Evolutionary conservation across 2,329 filamentous ascomycete genomes (phyloP).

Genomic region (Trichoderma sp.): DNA sequence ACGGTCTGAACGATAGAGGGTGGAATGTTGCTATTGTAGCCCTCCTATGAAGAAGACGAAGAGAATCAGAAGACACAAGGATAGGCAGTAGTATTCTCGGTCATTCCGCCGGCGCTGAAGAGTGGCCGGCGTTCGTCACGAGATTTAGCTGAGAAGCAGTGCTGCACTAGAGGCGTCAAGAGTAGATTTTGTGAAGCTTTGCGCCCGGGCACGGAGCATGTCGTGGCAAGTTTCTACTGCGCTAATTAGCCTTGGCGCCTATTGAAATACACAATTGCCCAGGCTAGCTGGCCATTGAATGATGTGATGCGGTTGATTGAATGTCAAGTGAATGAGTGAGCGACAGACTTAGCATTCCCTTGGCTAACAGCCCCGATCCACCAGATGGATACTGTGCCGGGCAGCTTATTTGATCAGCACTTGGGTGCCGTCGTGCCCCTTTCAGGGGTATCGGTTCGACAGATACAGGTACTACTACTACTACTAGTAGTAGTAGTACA

Average conservation of each 20-base stretch:
- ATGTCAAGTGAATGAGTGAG: not conserved
- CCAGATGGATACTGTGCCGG: not conserved
- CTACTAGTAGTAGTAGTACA: no score
- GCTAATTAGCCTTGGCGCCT: slow-evolving; percentile 12
- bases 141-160: not conserved
- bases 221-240: slow-evolving; percentile 4
- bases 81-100: not conserved
- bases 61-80: not conserved
- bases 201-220: slow-evolving; percentile 10
- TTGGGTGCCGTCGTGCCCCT: not conserved
- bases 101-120: not conserved
- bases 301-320: slow-evolving; percentile 2
- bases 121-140: not conserved
- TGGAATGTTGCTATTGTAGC: not conserved
- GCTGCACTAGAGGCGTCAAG: slow-evolving; percentile 11
- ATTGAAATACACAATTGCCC: slow-evolving; percentile 13
- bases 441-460: not conserved
- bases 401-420: not conserved
- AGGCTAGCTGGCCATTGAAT: slow-evolving; percentile 14
- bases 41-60: not conserved
- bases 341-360: not conserved
- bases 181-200: not conserved
- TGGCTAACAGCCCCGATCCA: not conserved
- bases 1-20: not conserved
- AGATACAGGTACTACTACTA: no score